Conservation (phyloP, 495 filamentous ascomycete species). For the Diplogelasinospora grovesii region DNA sequence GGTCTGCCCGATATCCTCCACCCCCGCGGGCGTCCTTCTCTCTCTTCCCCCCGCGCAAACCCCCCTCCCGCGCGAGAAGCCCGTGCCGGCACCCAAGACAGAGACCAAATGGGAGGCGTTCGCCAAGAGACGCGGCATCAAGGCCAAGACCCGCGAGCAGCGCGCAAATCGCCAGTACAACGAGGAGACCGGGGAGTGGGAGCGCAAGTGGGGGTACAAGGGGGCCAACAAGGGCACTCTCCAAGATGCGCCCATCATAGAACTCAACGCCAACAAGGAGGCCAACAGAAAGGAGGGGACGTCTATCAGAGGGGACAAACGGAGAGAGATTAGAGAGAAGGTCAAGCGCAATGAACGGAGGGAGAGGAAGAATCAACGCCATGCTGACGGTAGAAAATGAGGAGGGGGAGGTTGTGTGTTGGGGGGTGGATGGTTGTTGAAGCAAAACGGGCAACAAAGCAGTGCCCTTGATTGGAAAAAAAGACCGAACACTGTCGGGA, state of each 20-base stretch:
- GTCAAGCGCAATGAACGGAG: constrained; percentile 64
- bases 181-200: constrained; percentile 79
- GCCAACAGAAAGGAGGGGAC: constrained; percentile 52
- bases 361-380: constrained; percentile 61
- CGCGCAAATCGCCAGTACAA: constrained; percentile 69
- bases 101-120: constrained; percentile 93
- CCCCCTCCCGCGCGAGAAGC: constrained; percentile 79
- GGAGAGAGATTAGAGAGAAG: constrained; percentile 55
- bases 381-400: constrained; percentile 31
- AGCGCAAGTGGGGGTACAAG: constrained; percentile 83
- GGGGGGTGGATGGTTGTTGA: too few relatives aligned
- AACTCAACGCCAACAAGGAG: constrained; percentile 71
- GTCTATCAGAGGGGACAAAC: constrained; percentile 53
- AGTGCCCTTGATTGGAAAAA: too few relatives aligned
- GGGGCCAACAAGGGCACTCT: constrained; percentile 73
- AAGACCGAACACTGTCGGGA: too few relatives aligned
- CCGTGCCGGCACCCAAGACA: constrained; percentile 68
- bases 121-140: constrained; percentile 91
- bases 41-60: constrained; percentile 63
- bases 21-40: constrained; percentile 63
- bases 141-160: constrained; percentile 63
- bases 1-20: constrained; percentile 66
- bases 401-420: too few relatives aligned
- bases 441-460: too few relatives aligned
- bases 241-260: constrained; percentile 71